Percentiles rank a stretch among this genome's conserved stretches.
Evolutionary conservation across 73 alveolate genomes (phyloP).

Genomic region (Symbiodinium natans): DNA sequence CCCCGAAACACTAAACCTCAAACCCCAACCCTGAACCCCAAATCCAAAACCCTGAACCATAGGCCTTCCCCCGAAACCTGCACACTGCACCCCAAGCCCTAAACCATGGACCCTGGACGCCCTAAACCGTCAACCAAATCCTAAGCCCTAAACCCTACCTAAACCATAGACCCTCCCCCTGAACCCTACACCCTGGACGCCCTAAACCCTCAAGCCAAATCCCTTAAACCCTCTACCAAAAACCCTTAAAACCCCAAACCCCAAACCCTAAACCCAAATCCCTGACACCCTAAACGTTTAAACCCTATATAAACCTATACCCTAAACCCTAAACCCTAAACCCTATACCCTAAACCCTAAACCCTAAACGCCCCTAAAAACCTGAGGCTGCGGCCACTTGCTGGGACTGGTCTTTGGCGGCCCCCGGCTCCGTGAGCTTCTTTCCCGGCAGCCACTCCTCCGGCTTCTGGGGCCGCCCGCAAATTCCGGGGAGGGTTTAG

Average conservation of each 20-base stretch:
- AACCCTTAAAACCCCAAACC: background rate
- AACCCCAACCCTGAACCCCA: no score
- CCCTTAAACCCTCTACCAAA: no score
- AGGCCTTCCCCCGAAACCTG: no score
- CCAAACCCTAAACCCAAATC: background rate
- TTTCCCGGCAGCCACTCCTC: conserved; percentile 80
- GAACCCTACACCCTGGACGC: background rate
- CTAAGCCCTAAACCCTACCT: no score
- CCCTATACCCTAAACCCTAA: background rate
- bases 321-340: background rate
- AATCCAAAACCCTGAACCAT: no score
- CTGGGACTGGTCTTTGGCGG: conserved; percentile 76
- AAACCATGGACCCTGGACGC: background rate
- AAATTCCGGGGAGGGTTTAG: background rate
- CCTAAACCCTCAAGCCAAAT: background rate
- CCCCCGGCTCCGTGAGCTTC: conserved; percentile 65
- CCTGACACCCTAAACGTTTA: background rate
- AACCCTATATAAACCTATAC: background rate
- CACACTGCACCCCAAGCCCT: background rate
- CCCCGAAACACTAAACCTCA: no score
- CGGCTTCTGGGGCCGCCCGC: background rate
- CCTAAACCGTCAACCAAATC: no score
- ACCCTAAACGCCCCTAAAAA: background rate
- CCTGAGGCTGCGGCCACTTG: background rate
- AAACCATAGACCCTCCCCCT: background rate